A percentile compares a stretch with the other conserved stretches of the same genome.
These are phyloP conservation scores for Fusarium setosum DNA, from an alignment of 2,329 filamentous ascomycete genomes.

Conservation along the genomic window DNA sequence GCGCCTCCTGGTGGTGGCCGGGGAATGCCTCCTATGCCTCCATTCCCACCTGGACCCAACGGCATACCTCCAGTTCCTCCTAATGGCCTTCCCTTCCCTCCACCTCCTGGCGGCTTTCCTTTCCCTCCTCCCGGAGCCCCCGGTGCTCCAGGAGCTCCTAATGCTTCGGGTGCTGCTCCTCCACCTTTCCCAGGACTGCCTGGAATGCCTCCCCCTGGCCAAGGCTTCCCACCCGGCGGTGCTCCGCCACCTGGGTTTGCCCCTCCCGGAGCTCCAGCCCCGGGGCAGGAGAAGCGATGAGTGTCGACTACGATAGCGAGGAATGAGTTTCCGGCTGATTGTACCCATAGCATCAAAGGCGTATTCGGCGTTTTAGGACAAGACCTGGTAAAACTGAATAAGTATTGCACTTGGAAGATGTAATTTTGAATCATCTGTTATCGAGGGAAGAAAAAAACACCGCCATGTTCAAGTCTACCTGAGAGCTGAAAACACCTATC, in stretches of 20 bases:
- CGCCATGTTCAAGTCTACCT: not conserved
- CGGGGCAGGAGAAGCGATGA: constrained; percentile 55
- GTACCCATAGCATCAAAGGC: constrained; percentile 41
- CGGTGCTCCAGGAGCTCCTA: constrained; percentile 40
- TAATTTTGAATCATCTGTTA: not conserved
- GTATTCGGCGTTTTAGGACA: constrained; percentile 47
- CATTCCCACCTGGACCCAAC: constrained; percentile 55
- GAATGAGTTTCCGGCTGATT: constrained; percentile 29
- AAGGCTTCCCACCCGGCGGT: constrained; percentile 56
- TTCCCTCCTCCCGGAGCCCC: constrained; percentile 54
- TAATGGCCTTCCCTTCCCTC: constrained; percentile 52
- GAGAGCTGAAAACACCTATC: not conserved
- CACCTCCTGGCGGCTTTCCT: constrained; percentile 39
- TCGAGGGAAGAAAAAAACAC: not conserved
- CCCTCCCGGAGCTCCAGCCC: constrained; percentile 48
- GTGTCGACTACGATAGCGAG: constrained; percentile 3
- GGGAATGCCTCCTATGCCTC: constrained; percentile 59
- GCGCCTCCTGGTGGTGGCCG: constrained; percentile 65
- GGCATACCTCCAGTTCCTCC: constrained; percentile 58
- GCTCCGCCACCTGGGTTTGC: constrained; percentile 49
- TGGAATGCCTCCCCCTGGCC: constrained; percentile 53
- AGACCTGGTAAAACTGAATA: constrained; percentile 23
- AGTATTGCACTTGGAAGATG: constrained; percentile 3
- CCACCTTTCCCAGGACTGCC: constrained; percentile 49
- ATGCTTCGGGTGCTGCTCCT: constrained; percentile 42